Conservation (phyloP, 805 yeast genomes). For the Zygotorulaspora chibaensis region DNA sequence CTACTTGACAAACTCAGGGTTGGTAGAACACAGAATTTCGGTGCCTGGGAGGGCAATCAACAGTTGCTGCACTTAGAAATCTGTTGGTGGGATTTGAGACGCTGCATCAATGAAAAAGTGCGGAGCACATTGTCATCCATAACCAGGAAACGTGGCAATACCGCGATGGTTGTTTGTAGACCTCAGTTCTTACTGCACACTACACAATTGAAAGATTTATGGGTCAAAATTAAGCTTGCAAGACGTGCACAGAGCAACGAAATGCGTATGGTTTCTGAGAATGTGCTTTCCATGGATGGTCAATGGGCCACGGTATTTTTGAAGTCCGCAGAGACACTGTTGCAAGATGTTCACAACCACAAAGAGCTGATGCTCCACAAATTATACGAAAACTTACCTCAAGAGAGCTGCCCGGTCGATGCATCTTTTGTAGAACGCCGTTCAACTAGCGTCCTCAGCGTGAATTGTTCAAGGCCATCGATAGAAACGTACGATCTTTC, state of each 20-base stretch:
- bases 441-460: not conserved
- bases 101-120: not conserved
- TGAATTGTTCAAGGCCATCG: not conserved
- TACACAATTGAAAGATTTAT: not conserved
- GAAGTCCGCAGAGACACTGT: conserved; percentile 1
- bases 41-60: not conserved
- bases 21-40: not conserved
- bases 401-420: not conserved
- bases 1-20: not conserved
- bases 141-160: not conserved
- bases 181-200: not conserved
- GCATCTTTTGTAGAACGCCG: not conserved
- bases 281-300: conserved; percentile 2
- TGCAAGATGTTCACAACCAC: conserved; percentile 1
- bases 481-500: conserved; percentile 10
- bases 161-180: not conserved
- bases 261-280: conserved; percentile 1
- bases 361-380: not conserved
- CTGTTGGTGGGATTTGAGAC: not conserved
- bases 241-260: not conserved
- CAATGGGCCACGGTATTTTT: conserved; percentile 2
- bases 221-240: conserved; percentile 1
- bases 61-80: not conserved
- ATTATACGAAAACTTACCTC: not conserved
- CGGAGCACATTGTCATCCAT: not conserved